Base-by-base conservation (phyloP, 2,329 filamentous ascomycete genomes). In the Pyrenochaeta sp. region DNA sequence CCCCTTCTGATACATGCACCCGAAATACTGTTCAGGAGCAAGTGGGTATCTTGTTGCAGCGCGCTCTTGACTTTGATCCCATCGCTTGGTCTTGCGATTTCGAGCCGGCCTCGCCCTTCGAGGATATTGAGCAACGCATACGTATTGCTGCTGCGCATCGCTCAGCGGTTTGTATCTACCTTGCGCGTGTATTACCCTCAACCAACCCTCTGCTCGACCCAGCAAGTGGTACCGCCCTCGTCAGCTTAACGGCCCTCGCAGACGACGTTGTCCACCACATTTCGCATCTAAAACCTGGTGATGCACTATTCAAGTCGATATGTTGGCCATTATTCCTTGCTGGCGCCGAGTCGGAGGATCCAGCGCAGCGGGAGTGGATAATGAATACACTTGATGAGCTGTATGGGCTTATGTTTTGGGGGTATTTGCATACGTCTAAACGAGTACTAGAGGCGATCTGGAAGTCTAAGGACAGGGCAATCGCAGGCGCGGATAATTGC, bases 281-380 rank as follows among this genome's bases (percentile, higher is more conserved):
- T 25, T 81, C 80, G 5, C 75, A 78, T 52, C 79, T 88, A 36
- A 77, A 77, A 28, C 78, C 80, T 22, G 71, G 77, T 2, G 83
- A 85, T 64, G 79, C 81, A 6, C 79, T 86, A 42, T 87, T 86
- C 77, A 87, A 86, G 68, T 85, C 83, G 7, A 86, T 84, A 2
- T 83, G 83, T n/a, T 88, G 85, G 85, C 84, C 85, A 1, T 78
- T 84, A 0, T 87, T 87, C 61, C 80, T 88, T 30, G 84, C 83
- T 2, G 85, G 85, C 1, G 85, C 85, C 0, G 85, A 87, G 65
- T 82, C 83, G 3, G 79, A 79, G 42, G 79, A 84, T 52, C 71
- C 75, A 0, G 73, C 77, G 36, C 81, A 81, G 55, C 78, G 84
- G 39, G 77, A 73, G 2, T 86, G 84, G 85, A 80, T 83, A n/a